phyloP scores from a whole-genome alignment of 1,284 basidiomycete genomes.

The Leucoagaricus sp. region DNA sequence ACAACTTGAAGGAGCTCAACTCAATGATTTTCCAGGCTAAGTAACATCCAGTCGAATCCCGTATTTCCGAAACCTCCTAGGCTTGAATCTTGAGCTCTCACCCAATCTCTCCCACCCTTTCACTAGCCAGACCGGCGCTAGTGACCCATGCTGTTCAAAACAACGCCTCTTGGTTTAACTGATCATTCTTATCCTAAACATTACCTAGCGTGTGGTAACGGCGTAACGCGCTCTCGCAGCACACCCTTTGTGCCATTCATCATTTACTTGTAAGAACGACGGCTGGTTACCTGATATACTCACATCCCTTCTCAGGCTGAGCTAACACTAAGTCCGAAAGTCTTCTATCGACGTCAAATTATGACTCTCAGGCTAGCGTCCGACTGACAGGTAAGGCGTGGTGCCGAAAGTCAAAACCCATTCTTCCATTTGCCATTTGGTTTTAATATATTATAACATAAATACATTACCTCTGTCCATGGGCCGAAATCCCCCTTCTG shows the following conservation, averaged over 20 bases:
- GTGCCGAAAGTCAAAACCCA: slow-evolving; percentile 4
- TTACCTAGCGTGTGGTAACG: neutral
- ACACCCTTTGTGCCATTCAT: slow-evolving; percentile 6
- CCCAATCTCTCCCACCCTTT: slow-evolving; percentile 8
- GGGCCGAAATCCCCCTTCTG: neutral
- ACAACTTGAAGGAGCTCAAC: slow-evolving; percentile 1
- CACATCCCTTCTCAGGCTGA: slow-evolving; percentile 3
- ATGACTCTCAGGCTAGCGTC: slow-evolving; percentile 3
- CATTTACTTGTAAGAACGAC: slow-evolving; percentile 1
- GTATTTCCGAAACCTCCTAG: slow-evolving; percentile 11
- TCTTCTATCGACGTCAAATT: slow-evolving; percentile 4
- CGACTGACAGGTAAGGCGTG: slow-evolving; percentile 4
- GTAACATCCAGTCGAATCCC: slow-evolving; percentile 2
- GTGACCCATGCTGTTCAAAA: slow-evolving; percentile 1
- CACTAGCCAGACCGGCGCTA: slow-evolving; percentile 8
- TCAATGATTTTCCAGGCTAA: neutral
- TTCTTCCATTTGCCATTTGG: slow-evolving; percentile 10
- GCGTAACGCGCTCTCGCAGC: neutral
- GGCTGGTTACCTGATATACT: slow-evolving; percentile 9
- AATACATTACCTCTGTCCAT: slow-evolving; percentile 11
- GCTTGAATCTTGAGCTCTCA: slow-evolving; percentile 1
- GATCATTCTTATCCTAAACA: slow-evolving; percentile 9
- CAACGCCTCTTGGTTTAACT: slow-evolving; percentile 1
- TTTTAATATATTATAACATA: slow-evolving; percentile 18
- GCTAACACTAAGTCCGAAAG: slow-evolving; percentile 9